Conservation (phyloP, 139 green algal species). For the Chlamydomonas sp. region DNA sequence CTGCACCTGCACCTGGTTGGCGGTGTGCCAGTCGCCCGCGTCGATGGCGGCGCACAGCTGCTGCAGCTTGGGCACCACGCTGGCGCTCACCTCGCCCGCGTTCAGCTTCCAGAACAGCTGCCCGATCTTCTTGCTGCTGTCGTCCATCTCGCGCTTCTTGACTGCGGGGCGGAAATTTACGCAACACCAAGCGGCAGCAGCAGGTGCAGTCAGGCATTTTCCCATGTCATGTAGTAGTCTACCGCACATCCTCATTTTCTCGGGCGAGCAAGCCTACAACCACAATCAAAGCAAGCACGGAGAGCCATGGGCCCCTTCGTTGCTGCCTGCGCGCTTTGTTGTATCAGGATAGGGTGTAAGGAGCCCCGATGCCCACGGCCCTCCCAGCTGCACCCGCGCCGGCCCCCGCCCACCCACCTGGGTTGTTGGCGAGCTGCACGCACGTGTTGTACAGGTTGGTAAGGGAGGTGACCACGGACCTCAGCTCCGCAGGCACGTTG, state of each 20-base stretch:
- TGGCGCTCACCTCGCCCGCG: constrained; percentile 71
- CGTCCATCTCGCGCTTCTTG: constrained; percentile 96
- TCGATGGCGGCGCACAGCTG: constrained; percentile 86
- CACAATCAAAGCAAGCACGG: background rate
- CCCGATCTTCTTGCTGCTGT: constrained; percentile 91
- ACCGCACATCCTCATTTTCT: background rate
- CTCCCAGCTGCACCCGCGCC: too few relatives aligned
- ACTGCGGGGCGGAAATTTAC: constrained; percentile 28
- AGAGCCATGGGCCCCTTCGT: too few relatives aligned
- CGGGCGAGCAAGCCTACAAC: too few relatives aligned
- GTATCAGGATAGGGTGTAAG: too few relatives aligned
- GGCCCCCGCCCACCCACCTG: constrained; percentile 38
- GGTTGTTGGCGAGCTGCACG: constrained; percentile 62
- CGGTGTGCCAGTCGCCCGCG: constrained; percentile 79
- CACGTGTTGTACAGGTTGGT: constrained; percentile 76
- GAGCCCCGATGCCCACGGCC: too few relatives aligned
- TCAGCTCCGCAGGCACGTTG: constrained; percentile 69
- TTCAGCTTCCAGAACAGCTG: constrained; percentile 93
- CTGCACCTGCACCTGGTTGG: constrained; percentile 81
- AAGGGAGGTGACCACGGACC: constrained; percentile 75
- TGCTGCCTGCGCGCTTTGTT: too few relatives aligned
- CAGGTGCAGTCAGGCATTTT: constrained; percentile 17
- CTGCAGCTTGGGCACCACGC: constrained; percentile 81
- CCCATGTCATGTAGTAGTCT: background rate
- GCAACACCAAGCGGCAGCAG: background rate